Evolutionary conservation across 2,329 filamentous ascomycete genomes (phyloP).

Genomic region (Fusarium tricinctum): DNA sequence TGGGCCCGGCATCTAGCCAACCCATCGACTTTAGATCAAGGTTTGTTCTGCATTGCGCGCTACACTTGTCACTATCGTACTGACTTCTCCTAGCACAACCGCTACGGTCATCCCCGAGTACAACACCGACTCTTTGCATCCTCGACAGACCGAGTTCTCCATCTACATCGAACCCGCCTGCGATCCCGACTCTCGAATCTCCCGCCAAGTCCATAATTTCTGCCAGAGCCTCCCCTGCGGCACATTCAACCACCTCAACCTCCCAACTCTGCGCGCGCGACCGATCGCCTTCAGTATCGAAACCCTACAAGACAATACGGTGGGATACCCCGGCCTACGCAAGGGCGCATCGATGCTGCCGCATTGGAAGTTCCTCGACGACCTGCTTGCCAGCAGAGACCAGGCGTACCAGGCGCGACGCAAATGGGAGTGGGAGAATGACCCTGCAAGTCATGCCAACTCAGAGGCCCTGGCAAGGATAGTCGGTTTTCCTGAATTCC

Average conservation of each 20-base stretch:
- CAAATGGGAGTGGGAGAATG: neutral
- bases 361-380: constrained; percentile 4
- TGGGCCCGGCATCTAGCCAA: neutral
- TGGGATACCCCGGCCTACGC: neutral
- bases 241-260: constrained; percentile 1
- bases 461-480: neutral
- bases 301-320: neutral
- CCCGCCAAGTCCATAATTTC: neutral
- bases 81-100: neutral
- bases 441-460: neutral
- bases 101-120: constrained; percentile 9
- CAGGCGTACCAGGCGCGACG: neutral
- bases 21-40: constrained; percentile 9
- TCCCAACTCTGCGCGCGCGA: neutral
- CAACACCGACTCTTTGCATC: neutral
- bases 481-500: neutral
- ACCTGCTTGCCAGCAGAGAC: neutral
- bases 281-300: neutral
- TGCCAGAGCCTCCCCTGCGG: neutral
- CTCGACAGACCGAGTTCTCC: constrained; percentile 4
- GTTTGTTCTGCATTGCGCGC: neutral
- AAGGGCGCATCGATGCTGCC: neutral
- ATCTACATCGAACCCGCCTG: neutral
- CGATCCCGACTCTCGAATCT: neutral
- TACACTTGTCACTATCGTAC: no score